Evolutionary conservation across 176 grass and related monocot genomes (phyloP), one percentile per base, ranked within the genome.

Genomic region (Chloris gayana): DNA sequence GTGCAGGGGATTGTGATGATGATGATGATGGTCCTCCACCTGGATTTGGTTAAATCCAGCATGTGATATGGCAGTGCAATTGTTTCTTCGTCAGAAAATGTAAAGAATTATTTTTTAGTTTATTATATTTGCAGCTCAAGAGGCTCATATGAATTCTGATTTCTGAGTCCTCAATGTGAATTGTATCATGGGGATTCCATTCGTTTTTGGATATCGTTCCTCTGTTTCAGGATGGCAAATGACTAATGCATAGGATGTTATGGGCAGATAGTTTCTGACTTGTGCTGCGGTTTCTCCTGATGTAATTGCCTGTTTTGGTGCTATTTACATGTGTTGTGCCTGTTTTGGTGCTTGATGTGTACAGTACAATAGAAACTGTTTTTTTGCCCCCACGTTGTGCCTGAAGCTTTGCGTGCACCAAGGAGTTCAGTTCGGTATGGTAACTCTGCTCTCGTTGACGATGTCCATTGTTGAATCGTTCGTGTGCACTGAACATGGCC

Each of bases 1-100:
- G 6, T 7, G 70, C 60, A 35, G 81, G 37, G 37, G 66, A 24
- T 18, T 49, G 79, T 67, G 61, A 21, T 15, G 77, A 70, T 2
- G 88, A 91, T 6, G 92, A 94, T 38, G 92, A 86, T 62, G 84
- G 78, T 31, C 80, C 82, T n/a, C 92, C 92, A 65, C 92, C 92
- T 72, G 92, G 92, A 53, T 94, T 94, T 72, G 89, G 86, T 14
- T 94, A 74, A 74, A 89, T 53, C 47, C 69, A 61, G 64, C 33
- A 34, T 74, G 58, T 9, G 10, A 73, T 15, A 65, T 61, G 32
- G 8, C 30, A 13, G 31, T 22, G n/a, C 31, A 15, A 5, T 59
- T 9, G 37, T 67, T 77, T 76, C 47, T 33, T 68, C 42, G 47
- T 56, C n/a, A 39, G 41, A 50, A 50, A 74, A 69, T 54, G 34